Conservation (phyloP, 169 alveolate species). For the Cryptosporidium meleagridis region DNA sequence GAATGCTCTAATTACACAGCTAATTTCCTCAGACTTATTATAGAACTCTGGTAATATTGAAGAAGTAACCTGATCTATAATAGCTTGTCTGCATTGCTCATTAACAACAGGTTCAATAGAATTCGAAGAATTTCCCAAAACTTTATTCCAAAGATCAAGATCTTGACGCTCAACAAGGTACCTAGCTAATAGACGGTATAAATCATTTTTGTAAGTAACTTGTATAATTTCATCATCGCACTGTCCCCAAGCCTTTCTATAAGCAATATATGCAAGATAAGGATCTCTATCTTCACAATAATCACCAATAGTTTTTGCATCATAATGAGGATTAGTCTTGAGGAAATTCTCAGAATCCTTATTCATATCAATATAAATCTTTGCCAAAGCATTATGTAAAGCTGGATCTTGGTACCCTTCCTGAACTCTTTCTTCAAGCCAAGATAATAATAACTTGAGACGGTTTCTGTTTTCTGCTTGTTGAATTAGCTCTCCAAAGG, state of each 20-base stretch:
- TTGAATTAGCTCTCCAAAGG: constrained; percentile 95
- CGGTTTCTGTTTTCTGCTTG: constrained; percentile 97
- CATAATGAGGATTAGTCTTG: constrained; percentile 96
- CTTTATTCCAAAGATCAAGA: constrained; percentile 96
- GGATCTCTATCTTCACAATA: constrained; percentile 99
- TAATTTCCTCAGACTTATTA: constrained; percentile 92
- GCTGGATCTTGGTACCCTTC: constrained; percentile 97
- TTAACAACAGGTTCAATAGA: constrained; percentile 61
- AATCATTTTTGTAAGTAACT: constrained; percentile 95
- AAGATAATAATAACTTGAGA: constrained; percentile 93
- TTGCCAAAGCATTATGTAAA: constrained; percentile 98
- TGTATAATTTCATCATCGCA: constrained; percentile 97
- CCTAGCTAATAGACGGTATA: constrained; percentile 95
- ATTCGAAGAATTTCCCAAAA: constrained; percentile 83
- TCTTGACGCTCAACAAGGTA: constrained; percentile 96
- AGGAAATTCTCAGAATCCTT: constrained; percentile 96
- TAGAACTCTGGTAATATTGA: constrained; percentile 96
- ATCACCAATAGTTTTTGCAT: constrained; percentile 96
- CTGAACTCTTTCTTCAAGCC: constrained; percentile 97
- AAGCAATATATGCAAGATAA: constrained; percentile 98
- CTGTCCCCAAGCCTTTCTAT: constrained; percentile 97
- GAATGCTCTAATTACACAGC: constrained; percentile 94
- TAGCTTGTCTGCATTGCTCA: constrained; percentile 92
- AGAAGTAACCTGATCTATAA: constrained; percentile 95
- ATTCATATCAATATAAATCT: constrained; percentile 96